A percentile compares a stretch with the other conserved stretches of the same genome.
phyloP scores from a whole-genome alignment of 192 early-diverging fungal species.

The Entophlyctis helioformis region DNA sequence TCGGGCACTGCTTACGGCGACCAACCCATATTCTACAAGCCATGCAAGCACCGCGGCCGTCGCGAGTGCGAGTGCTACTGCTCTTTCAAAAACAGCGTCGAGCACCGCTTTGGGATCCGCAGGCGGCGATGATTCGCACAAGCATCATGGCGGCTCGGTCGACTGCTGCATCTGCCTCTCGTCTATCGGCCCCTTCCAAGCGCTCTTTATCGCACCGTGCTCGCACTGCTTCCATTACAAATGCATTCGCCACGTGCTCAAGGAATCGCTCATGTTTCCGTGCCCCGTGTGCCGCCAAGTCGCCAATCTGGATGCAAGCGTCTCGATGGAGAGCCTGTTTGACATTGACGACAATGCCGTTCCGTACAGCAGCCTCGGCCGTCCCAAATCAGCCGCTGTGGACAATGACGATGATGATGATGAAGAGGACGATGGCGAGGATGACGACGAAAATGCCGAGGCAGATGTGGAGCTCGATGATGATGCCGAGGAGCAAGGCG shows the following conservation, averaged over 20 bases:
- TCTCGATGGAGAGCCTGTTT: constrained; percentile 25
- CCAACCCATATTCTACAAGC: constrained; percentile 25
- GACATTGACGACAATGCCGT: too few species aligned
- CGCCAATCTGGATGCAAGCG: constrained; percentile 55
- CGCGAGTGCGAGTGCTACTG: too few species aligned
- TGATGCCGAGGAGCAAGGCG: too few species aligned
- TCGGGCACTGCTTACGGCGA: constrained; percentile 20
- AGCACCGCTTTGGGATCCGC: too few species aligned
- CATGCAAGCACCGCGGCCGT: not conserved
- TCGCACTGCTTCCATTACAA: constrained; percentile 89
- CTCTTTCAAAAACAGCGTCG: too few species aligned
- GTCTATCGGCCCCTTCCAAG: constrained; percentile 75
- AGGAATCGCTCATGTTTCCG: constrained; percentile 53
- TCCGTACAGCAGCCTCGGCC: too few species aligned
- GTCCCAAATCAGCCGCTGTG: too few species aligned
- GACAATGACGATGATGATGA: too few species aligned
- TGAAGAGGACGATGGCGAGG: too few species aligned
- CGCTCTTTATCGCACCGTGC: constrained; percentile 82
- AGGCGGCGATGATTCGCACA: too few species aligned
- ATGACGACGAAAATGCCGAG: too few species aligned
- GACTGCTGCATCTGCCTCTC: constrained; percentile 87
- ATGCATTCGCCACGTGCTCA: constrained; percentile 71
- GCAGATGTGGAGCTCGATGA: too few species aligned
- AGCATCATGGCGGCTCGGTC: not conserved
- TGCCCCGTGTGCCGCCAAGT: constrained; percentile 84